Percentiles rank a stretch among this genome's conserved stretches.
Conservation (phyloP, 441 rosid genomes). For the Dalechampia spathulata region DNA sequence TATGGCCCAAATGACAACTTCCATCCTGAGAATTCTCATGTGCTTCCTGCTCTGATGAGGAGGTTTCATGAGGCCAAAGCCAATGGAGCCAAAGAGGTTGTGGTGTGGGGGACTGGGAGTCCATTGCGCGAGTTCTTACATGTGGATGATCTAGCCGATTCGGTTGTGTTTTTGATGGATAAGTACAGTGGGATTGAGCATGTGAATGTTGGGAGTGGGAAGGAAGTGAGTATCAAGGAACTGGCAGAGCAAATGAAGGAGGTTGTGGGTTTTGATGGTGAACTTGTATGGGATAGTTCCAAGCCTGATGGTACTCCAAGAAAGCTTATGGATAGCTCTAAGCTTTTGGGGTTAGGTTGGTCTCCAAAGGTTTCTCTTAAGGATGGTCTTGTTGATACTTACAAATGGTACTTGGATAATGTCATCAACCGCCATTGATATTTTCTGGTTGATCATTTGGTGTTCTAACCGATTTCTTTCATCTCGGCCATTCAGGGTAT, state of each 20-base stretch:
- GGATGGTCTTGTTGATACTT: conserved; percentile 83
- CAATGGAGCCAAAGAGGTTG: conserved; percentile 58
- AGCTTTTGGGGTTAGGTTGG: conserved; percentile 79
- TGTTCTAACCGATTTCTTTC: no score
- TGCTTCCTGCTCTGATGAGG: conserved; percentile 86
- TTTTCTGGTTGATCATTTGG: no score
- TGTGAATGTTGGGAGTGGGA: conserved; percentile 87
- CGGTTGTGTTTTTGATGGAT: conserved; percentile 69
- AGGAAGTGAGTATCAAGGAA: conserved; percentile 81
- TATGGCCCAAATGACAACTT: conserved; percentile 87
- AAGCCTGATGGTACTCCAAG: conserved; percentile 96
- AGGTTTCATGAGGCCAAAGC: conserved; percentile 85
- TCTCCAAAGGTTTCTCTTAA: conserved; percentile 53
- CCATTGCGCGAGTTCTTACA: conserved; percentile 93
- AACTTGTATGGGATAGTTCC: conserved; percentile 71
- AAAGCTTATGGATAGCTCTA: conserved; percentile 93
- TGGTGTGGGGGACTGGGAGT: conserved; percentile 93
- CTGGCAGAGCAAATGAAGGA: conserved; percentile 89
- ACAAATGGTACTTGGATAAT: conserved; percentile 83
- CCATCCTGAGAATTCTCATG: conserved; percentile 91
- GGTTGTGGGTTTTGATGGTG: conserved; percentile 78
- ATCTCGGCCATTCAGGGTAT: no score
- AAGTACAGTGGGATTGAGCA: conserved; percentile 68
- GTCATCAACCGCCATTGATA: conserved; percentile 28
- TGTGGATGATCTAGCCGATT: conserved; percentile 92